Conservation (phyloP, 1,284 basidiomycete genomes). For the Sporisorium iseilematis-ciliati region DNA sequence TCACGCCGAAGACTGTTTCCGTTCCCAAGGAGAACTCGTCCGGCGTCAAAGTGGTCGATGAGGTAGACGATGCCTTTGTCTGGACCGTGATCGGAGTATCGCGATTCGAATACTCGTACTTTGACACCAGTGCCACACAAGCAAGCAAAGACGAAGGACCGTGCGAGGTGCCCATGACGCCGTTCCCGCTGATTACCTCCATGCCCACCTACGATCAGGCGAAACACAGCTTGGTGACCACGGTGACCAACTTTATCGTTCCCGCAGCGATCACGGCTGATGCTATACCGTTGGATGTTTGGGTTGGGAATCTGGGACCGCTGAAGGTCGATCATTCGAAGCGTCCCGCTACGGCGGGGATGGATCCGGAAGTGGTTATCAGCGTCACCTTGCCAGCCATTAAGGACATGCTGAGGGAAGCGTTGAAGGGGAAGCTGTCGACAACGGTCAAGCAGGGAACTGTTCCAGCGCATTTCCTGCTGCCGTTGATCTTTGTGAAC, state of each 20-base stretch:
- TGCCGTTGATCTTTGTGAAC: slow-evolving; percentile 66
- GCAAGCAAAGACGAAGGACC: slow-evolving; percentile 78
- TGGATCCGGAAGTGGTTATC: slow-evolving; percentile 46
- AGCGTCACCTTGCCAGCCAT: slow-evolving; percentile 53
- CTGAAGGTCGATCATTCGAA: slow-evolving; percentile 52
- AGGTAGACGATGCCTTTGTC: slow-evolving; percentile 92
- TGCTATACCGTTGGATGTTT: slow-evolving; percentile 80
- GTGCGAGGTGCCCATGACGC: slow-evolving; percentile 74
- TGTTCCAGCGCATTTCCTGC: slow-evolving; percentile 35
- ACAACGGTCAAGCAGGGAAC: background rate
- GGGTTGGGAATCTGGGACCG: slow-evolving; percentile 88
- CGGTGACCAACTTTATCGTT: slow-evolving; percentile 72
- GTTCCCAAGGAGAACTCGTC: slow-evolving; percentile 79
- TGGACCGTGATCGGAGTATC: slow-evolving; percentile 97
- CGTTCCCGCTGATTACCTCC: slow-evolving; percentile 86
- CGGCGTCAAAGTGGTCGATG: slow-evolving; percentile 77
- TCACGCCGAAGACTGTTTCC: slow-evolving; percentile 79
- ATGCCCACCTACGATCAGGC: slow-evolving; percentile 80
- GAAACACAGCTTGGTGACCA: slow-evolving; percentile 82
- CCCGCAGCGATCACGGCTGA: slow-evolving; percentile 71
- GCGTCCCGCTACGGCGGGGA: slow-evolving; percentile 12
- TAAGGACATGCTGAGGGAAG: slow-evolving; percentile 36
- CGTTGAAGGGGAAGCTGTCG: slow-evolving; percentile 11
- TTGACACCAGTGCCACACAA: slow-evolving; percentile 85
- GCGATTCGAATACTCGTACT: slow-evolving; percentile 93